phyloP scores from a whole-genome alignment of 2,329 filamentous ascomycete genomes.

The Ophiostoma perfectum region DNA sequence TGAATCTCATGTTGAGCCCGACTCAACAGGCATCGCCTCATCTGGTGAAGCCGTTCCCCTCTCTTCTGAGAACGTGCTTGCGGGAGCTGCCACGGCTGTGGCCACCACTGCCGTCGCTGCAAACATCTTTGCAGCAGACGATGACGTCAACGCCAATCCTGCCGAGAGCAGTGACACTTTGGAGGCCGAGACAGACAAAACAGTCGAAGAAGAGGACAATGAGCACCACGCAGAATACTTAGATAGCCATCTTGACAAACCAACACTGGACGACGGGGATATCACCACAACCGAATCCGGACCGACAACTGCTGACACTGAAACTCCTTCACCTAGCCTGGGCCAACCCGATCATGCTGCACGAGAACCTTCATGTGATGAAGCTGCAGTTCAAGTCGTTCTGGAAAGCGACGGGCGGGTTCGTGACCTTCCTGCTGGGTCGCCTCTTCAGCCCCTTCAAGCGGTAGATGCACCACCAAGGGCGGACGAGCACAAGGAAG shows the following conservation, averaged over 20 bases:
- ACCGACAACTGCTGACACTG: slow-evolving; percentile 15
- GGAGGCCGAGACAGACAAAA: background rate
- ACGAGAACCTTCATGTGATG: slow-evolving; percentile 12
- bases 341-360: slow-evolving; percentile 9
- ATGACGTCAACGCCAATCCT: background rate
- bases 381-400: slow-evolving; percentile 16
- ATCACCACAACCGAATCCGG: slow-evolving; percentile 12
- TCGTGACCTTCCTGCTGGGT: slow-evolving; percentile 13
- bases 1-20: too few relatives aligned
- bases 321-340: slow-evolving; percentile 11
- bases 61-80: background rate
- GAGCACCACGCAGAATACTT: background rate
- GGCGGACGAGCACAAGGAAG: slow-evolving; percentile 6
- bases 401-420: slow-evolving; percentile 17
- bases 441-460: slow-evolving; percentile 12
- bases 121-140: background rate
- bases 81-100: background rate
- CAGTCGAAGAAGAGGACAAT: slow-evolving; percentile 1
- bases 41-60: background rate
- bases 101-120: background rate
- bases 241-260: slow-evolving; percentile 8
- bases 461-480: slow-evolving; percentile 4
- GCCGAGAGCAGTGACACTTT: background rate
- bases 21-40: too few relatives aligned
- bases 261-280: slow-evolving; percentile 10